phyloP scores from a whole-genome alignment of 345 rosid genomes.

The Rhodamnia rubescens region DNA sequence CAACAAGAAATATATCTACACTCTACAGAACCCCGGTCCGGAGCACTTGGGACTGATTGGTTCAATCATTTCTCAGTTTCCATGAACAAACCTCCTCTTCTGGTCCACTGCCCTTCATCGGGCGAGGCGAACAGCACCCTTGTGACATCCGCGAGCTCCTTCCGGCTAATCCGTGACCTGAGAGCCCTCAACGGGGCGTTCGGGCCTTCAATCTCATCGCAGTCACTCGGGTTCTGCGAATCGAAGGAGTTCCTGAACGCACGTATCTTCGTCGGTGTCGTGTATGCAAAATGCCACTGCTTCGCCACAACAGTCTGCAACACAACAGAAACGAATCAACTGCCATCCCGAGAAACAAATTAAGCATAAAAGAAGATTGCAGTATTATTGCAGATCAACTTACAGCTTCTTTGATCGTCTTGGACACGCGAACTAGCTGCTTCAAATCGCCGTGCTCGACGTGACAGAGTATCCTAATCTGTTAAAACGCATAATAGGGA shows the following conservation, averaged over 20 bases:
- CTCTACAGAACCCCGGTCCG: neutral
- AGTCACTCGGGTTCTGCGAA: slow-evolving; percentile 10
- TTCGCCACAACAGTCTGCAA: slow-evolving; percentile 55
- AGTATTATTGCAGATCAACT: slow-evolving; percentile 6
- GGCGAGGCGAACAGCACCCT: slow-evolving; percentile 41
- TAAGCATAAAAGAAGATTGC: neutral
- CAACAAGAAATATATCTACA: neutral
- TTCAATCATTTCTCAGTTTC: neutral
- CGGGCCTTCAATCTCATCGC: slow-evolving; percentile 47
- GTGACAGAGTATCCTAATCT: slow-evolving; percentile 56
- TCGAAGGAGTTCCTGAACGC: slow-evolving; percentile 30
- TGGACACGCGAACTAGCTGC: slow-evolving; percentile 52
- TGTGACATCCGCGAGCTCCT: slow-evolving; percentile 35
- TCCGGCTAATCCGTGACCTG: slow-evolving; percentile 22
- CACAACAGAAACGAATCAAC: neutral
- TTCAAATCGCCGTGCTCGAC: slow-evolving; percentile 71
- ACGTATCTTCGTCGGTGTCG: slow-evolving; percentile 52
- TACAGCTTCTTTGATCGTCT: slow-evolving; percentile 62
- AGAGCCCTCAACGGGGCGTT: slow-evolving; percentile 37
- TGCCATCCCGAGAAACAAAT: neutral
- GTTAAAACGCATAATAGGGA: neutral
- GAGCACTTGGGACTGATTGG: neutral
- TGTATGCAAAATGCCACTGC: slow-evolving; percentile 45
- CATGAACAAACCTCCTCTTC: neutral
- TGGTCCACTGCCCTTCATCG: neutral